phyloP scores from a whole-genome alignment of 805 yeast genomes.

The Kazachstania martiniae region DNA sequence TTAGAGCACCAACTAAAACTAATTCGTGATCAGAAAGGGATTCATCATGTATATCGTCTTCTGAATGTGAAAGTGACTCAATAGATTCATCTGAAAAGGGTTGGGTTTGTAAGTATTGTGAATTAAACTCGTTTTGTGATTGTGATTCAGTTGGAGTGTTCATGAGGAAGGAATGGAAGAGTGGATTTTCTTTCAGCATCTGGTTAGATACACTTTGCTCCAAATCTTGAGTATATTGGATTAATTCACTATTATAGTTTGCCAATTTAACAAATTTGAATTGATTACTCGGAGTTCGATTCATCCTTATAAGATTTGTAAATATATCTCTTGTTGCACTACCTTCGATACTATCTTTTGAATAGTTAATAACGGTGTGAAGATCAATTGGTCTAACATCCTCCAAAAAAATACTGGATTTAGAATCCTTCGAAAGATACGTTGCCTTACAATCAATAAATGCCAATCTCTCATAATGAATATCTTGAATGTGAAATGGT shows the following conservation, averaged over 20 bases:
- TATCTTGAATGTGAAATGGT: conserved; percentile 6
- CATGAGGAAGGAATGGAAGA: conserved; percentile 5
- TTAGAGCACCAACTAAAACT: no score
- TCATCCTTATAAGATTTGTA: conserved; percentile 12
- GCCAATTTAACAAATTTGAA: conserved; percentile 14
- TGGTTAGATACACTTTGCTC: conserved; percentile 2
- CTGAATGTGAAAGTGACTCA: no score
- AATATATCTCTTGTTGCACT: conserved; percentile 4
- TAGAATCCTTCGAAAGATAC: conserved; percentile 4
- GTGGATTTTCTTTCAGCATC: conserved; percentile 7
- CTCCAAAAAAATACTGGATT: conserved; percentile 7
- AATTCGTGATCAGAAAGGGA: no score
- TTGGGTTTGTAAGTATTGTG: conserved; percentile 8
- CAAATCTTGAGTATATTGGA: conserved; percentile 7
- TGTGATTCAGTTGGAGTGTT: conserved; percentile 1
- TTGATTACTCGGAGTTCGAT: conserved; percentile 5
- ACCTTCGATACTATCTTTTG: neutral
- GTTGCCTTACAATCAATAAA: conserved; percentile 13
- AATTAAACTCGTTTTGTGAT: conserved; percentile 10
- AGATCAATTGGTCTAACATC: conserved; percentile 9
- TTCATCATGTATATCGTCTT: no score
- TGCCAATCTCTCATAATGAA: conserved; percentile 12
- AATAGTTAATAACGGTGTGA: conserved; percentile 2
- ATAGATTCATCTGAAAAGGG: no score
- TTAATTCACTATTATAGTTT: conserved; percentile 7